phyloP scores from a whole-genome alignment of 108 stramenopile genomes.

The Bacterosira constricta region DNA sequence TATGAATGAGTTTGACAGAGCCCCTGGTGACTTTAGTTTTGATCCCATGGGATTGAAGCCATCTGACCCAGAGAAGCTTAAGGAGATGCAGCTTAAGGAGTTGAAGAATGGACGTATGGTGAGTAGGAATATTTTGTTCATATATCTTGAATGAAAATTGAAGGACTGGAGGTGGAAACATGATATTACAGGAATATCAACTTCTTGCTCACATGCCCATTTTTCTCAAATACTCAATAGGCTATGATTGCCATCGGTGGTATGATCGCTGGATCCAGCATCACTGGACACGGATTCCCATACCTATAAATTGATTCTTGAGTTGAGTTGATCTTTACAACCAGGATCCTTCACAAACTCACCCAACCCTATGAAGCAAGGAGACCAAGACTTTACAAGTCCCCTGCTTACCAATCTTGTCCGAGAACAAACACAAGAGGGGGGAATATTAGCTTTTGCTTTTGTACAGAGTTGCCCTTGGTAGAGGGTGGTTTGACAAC shows the following conservation, averaged over 20 bases:
- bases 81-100: slow-evolving; percentile 78
- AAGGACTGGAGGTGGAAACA: too few relatives aligned
- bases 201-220: background rate
- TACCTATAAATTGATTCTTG: slow-evolving; percentile 62
- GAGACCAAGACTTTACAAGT: too few relatives aligned
- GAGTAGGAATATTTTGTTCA: background rate
- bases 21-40: slow-evolving; percentile 79
- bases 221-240: slow-evolving; percentile 41
- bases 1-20: slow-evolving; percentile 71
- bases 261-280: slow-evolving; percentile 76
- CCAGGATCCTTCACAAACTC: too few relatives aligned
- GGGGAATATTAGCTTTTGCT: background rate
- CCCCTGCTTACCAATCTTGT: background rate
- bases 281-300: slow-evolving; percentile 95
- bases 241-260: slow-evolving; percentile 95
- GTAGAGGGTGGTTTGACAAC: too few relatives aligned
- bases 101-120: slow-evolving; percentile 89
- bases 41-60: slow-evolving; percentile 75
- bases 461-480: too few relatives aligned
- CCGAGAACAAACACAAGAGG: background rate
- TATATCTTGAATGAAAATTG: too few relatives aligned
- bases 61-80: slow-evolving; percentile 51
- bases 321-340: background rate
- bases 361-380: too few relatives aligned
- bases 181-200: background rate